Conservation (phyloP, 192 early-diverging fungal species). For the Cladochytrium replicatum region DNA sequence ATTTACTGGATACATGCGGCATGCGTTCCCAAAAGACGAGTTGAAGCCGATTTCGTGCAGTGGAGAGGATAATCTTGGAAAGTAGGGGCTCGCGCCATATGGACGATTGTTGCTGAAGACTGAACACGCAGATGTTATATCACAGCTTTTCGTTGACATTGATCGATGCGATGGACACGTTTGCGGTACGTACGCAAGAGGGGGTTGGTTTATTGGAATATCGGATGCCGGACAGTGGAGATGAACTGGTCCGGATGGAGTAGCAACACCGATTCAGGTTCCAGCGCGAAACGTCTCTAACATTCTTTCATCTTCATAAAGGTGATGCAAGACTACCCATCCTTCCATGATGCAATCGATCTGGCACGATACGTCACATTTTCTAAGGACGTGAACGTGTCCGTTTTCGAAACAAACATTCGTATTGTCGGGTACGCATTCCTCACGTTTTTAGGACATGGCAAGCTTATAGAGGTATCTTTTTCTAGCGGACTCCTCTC, state of each 20-base stretch:
- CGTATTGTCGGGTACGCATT: slow-evolving; percentile 58
- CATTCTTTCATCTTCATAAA: slow-evolving; percentile 5
- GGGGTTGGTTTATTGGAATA: background rate
- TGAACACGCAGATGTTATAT: background rate
- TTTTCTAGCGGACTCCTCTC: slow-evolving; percentile 46
- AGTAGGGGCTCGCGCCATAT: background rate
- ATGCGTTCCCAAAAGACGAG: slow-evolving; percentile 78
- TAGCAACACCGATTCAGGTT: no score
- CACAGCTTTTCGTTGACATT: slow-evolving; percentile 70
- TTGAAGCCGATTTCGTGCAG: slow-evolving; percentile 66
- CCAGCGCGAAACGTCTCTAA: slow-evolving; percentile 1
- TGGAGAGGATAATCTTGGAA: slow-evolving; percentile 38
- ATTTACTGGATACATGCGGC: slow-evolving; percentile 60
- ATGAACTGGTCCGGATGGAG: background rate
- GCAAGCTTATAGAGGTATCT: background rate
- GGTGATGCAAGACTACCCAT: slow-evolving; percentile 51
- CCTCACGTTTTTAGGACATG: background rate
- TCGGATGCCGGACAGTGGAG: background rate
- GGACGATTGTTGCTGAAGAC: background rate
- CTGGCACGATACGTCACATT: slow-evolving; percentile 49
- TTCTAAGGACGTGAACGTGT: slow-evolving; percentile 66
- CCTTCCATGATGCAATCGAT: slow-evolving; percentile 46
- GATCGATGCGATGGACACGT: slow-evolving; percentile 72
- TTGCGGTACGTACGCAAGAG: slow-evolving; percentile 41
- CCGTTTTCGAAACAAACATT: slow-evolving; percentile 87